Percentiles rank a stretch among this genome's conserved stretches.
These are phyloP conservation scores for Musa beccarii DNA, from an alignment of 176 grass and related monocot species.

Conservation along the genomic window DNA sequence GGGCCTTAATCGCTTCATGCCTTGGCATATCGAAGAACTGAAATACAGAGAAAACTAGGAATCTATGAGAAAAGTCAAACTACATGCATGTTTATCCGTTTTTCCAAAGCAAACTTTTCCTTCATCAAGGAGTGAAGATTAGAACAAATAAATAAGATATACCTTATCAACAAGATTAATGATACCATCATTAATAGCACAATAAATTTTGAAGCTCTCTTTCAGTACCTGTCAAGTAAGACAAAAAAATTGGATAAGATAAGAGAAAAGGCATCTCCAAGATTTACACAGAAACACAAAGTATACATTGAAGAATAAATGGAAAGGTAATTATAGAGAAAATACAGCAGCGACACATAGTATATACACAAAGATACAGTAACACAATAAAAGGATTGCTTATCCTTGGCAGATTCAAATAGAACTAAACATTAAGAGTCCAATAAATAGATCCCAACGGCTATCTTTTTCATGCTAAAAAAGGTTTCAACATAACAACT, in stretches of 20 bases:
- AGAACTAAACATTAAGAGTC: too few relatives aligned
- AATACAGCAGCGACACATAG: neutral
- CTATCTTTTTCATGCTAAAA: neutral
- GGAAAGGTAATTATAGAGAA: neutral
- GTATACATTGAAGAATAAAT: neutral
- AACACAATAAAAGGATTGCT: neutral
- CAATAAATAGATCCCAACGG: neutral
- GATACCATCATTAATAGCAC: slow-evolving; percentile 93
- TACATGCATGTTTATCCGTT: neutral
- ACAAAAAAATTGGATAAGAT: neutral
- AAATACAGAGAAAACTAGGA: slow-evolving; percentile 17
- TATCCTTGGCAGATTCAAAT: too few relatives aligned
- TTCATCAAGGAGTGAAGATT: neutral
- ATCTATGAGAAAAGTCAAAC: slow-evolving; percentile 1
- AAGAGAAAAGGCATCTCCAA: neutral
- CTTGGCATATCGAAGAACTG: slow-evolving; percentile 99
- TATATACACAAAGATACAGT: neutral
- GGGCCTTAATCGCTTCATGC: slow-evolving; percentile 80
- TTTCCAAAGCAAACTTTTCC: neutral
- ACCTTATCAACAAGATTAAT: slow-evolving; percentile 99
- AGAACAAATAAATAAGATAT: slow-evolving; percentile 9
- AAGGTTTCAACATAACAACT: neutral
- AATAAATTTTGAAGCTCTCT: slow-evolving; percentile 99
- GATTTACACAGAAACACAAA: neutral
- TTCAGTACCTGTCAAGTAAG: slow-evolving; percentile 62